Base-by-base conservation (phyloP, 257 asterid species). In the Gardenia jasminoides region DNA sequence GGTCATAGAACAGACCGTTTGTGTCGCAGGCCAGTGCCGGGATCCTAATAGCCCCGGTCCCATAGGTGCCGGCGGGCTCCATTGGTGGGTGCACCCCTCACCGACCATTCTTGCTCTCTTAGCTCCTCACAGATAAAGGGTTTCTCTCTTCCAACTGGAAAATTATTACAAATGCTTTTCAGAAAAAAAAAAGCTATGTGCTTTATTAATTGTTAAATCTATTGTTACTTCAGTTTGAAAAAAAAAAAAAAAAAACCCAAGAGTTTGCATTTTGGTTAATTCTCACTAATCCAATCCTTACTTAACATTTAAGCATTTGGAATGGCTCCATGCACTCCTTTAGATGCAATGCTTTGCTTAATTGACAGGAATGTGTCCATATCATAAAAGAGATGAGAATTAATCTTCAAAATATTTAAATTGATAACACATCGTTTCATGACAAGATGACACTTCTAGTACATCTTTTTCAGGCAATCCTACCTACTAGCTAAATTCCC, bases 61-160 rank as follows among this genome's bases (percentile, higher is more conserved):
- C 64, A 0, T 33, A 54, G 33, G 6, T 31, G 39, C 74, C 43
- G 52, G 44, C 3, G 8, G 62, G 75, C 41, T 36, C 56, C 7
- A 67, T 74, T 13, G 80, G 80, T 77, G n/a, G n/a, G n/a, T 33
- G 31, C 80, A 46, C 50, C 33, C 74, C 28, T 5, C 2, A 67
- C 75, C 80, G 75, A 67, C 80, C 75, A 77, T 50, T 50, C 56
- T 33, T 59, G 7, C 28, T 6, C 39, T 75, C 52, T 76, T 64
- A 4, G 19, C 8, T 76, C 64, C 24, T 10, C 16, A 66, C 68
- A 71, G 26, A 47, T 31, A 0, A 33, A 44, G 41, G 33, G 48
- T 20, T 26, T 52, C 31, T 10, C 24, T 47, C 16, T 71, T 6
- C 22, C 76, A 46, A 61, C 75, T 71, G 59, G 61, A 71, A 71